These are phyloP conservation scores for Thermomucor indicae-seudaticae DNA, from an alignment of 371 early-diverging fungal species.

Conservation along the genomic window DNA sequence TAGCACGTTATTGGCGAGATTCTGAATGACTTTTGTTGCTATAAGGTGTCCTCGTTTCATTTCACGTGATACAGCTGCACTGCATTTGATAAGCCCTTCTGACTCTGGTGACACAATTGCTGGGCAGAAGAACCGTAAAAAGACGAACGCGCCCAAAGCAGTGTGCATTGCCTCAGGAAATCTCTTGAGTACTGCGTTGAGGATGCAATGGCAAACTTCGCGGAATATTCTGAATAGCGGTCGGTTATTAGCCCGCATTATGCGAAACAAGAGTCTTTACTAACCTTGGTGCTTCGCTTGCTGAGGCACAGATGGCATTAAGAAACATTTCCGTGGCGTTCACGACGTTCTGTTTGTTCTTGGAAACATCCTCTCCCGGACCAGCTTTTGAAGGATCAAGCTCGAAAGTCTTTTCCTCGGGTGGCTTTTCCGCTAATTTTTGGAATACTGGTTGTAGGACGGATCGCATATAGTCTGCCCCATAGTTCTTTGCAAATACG, in stretches of 20 bases:
- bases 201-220: slow-evolving; percentile 78
- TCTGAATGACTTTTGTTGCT: slow-evolving; percentile 93
- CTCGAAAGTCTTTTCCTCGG: slow-evolving; percentile 62
- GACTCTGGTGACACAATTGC: slow-evolving; percentile 89
- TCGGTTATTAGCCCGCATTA: too few species aligned
- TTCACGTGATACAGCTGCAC: slow-evolving; percentile 29
- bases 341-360: slow-evolving; percentile 79
- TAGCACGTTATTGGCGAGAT: slow-evolving; percentile 89
- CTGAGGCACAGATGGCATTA: slow-evolving; percentile 78
- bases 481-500: slow-evolving; percentile 77
- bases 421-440: slow-evolving; percentile 47
- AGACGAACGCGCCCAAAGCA: slow-evolving; percentile 93
- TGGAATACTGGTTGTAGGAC: slow-evolving; percentile 76
- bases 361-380: slow-evolving; percentile 55
- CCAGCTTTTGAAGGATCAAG: slow-evolving; percentile 78
- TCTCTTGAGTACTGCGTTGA: slow-evolving; percentile 69
- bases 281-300: slow-evolving; percentile 60
- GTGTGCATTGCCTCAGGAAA: slow-evolving; percentile 86
- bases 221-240: slow-evolving; percentile 60
- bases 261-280: not conserved
- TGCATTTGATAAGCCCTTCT: slow-evolving; percentile 46
- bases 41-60: slow-evolving; percentile 83
- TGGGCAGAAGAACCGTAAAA: slow-evolving; percentile 93
- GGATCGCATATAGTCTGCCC: slow-evolving; percentile 77
- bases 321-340: slow-evolving; percentile 74